phyloP scores from a whole-genome alignment of 2,329 filamentous ascomycete species.

The Epichloe aotearoae region DNA sequence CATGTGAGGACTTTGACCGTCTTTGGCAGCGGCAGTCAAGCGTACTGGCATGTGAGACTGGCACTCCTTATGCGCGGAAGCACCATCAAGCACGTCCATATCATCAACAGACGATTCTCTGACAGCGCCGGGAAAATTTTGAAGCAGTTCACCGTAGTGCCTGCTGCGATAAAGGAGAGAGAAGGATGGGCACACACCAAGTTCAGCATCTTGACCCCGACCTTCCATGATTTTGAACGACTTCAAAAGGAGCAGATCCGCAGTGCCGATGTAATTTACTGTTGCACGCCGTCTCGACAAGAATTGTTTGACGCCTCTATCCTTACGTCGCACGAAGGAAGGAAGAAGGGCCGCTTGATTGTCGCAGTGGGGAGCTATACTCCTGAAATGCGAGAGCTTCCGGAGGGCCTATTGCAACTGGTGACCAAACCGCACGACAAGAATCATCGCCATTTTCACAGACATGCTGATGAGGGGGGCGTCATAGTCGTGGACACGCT shows the following conservation, averaged over 20 bases:
- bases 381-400: slow-evolving; percentile 68
- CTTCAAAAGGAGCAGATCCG: slow-evolving; percentile 59
- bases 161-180: slow-evolving; percentile 29
- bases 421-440: slow-evolving; percentile 34
- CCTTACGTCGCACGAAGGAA: slow-evolving; percentile 57
- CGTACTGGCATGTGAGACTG: slow-evolving; percentile 87
- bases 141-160: slow-evolving; percentile 32
- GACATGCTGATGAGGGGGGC: slow-evolving; percentile 48
- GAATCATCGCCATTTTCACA: slow-evolving; percentile 49
- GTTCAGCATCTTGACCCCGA: slow-evolving; percentile 55
- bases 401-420: slow-evolving; percentile 59
- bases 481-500: slow-evolving; percentile 64
- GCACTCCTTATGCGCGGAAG: slow-evolving; percentile 58
- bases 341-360: slow-evolving; percentile 58
- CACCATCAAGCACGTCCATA: slow-evolving; percentile 66
- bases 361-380: slow-evolving; percentile 59
- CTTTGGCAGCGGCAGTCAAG: slow-evolving; percentile 81
- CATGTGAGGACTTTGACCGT: slow-evolving; percentile 65
- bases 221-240: slow-evolving; percentile 53
- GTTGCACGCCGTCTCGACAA: slow-evolving; percentile 64
- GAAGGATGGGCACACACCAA: slow-evolving; percentile 54
- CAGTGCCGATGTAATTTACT: slow-evolving; percentile 71
- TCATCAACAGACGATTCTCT: slow-evolving; percentile 64
- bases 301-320: slow-evolving; percentile 64
- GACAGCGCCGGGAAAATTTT: slow-evolving; percentile 40